Evolutionary conservation across 768 basidiomycete genomes (phyloP).

Genomic region (Calocera cornea): DNA sequence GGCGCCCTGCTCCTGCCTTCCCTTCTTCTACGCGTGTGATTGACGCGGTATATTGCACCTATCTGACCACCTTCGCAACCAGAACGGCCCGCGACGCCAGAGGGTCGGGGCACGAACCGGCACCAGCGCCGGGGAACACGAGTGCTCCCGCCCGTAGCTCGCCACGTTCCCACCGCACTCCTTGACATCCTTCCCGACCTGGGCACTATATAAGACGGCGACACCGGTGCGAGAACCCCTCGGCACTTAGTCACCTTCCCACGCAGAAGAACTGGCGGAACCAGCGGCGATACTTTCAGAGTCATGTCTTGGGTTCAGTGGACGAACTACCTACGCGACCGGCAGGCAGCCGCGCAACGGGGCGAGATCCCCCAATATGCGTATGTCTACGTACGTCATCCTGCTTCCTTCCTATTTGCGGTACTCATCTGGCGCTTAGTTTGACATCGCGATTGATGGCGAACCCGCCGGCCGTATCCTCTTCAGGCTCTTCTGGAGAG

Average conservation of each 20-base stretch:
- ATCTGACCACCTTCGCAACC: neutral
- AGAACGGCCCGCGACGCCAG: neutral
- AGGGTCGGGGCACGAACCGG: neutral
- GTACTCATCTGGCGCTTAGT: neutral
- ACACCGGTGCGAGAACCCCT: neutral
- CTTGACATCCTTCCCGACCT: neutral
- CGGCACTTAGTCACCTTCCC: neutral
- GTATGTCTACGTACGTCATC: neutral
- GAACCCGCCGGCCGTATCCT: neutral
- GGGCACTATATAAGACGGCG: neutral
- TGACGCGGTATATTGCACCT: neutral
- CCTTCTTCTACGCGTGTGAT: neutral
- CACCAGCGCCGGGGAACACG: neutral
- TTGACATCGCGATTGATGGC: neutral
- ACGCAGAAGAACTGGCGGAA: neutral
- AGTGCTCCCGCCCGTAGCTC: too few relatives aligned
- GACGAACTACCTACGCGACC: constrained; percentile 2
- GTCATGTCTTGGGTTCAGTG: constrained; percentile 3
- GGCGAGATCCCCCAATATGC: neutral
- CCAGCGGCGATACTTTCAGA: neutral
- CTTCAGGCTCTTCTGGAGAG: neutral
- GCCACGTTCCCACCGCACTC: neutral
- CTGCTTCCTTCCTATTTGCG: neutral
- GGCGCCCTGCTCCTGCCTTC: neutral
- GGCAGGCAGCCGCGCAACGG: neutral